Conservation (phyloP, 2,329 filamentous ascomycete species). For the Calonectria fujianensis region DNA sequence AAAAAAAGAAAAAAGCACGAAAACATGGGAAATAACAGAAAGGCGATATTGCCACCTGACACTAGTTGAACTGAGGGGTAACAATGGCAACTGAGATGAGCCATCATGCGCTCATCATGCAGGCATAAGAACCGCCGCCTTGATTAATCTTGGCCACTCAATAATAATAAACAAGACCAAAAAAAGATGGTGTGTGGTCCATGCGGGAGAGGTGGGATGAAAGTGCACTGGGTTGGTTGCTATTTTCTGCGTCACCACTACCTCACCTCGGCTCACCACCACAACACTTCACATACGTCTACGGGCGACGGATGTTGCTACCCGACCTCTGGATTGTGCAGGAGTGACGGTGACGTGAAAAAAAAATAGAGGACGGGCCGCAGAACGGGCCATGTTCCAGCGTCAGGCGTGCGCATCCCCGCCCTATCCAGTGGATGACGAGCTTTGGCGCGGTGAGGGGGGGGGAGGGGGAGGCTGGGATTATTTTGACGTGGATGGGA, state of each 20-base stretch:
- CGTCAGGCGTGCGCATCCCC: constrained; percentile 7
- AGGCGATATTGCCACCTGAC: neutral
- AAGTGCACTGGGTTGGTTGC: neutral
- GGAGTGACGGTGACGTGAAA: constrained; percentile 12
- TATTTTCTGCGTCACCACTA: constrained; percentile 16
- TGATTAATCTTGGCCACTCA: constrained; percentile 8
- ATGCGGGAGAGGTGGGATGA: neutral
- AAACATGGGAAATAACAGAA: neutral
- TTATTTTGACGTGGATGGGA: constrained; percentile 7
- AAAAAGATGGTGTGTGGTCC: constrained; percentile 17
- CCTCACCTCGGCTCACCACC: neutral
- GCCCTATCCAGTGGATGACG: neutral
- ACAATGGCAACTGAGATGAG: neutral
- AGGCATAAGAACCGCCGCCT: constrained; percentile 17
- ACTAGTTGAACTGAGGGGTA: constrained; percentile 14
- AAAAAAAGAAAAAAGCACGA: neutral
- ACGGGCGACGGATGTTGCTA: neutral
- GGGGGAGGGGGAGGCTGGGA: neutral
- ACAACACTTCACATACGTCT: neutral
- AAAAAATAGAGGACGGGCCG: neutral
- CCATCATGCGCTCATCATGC: constrained; percentile 12
- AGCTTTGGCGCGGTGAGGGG: neutral
- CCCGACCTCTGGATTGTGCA: neutral
- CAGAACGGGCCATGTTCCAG: constrained; percentile 15
- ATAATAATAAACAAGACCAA: neutral